Evolutionary conservation across 257 asterid genomes (phyloP), one percentile per base, ranked within the genome.

Genomic region (Penstemon davidsonii): DNA sequence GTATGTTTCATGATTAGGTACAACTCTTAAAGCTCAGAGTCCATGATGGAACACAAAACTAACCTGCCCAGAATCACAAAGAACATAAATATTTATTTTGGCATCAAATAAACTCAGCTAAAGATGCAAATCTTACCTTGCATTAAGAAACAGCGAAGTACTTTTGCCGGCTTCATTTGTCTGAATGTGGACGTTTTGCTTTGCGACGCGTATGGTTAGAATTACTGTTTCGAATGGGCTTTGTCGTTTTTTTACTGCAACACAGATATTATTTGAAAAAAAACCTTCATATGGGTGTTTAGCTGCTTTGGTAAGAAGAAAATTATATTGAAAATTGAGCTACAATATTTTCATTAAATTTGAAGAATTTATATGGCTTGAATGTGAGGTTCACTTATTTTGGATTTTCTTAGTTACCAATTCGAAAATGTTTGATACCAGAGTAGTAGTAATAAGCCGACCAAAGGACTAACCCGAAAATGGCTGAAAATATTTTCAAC

Each of bases 161-260:
- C 66, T 43, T 55, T 54, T 46, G 49, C 69, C 43, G 62, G 73
- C 38, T 71, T 80, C 57, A 81, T 71, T 77, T 81, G 55, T 76
- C 84, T 5, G 87, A 39, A 60, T 79, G 87, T 15, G 64, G 80
- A 68, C 87, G 82, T 68, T 82, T 82, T 53, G 79, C 84, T 69
- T 79, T 82, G 78, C 84, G 84, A 37, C 84, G 84, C 42, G 82
- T 25, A 61, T 64, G 67, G 75, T 55, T 63, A 33, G 84, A 15
- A 66, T 73, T 74, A 55, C 77, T 66, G 45, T 45, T 69, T 44
- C 83, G 66, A 13, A 50, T 15, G 42, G 76, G 76, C 82, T 64
- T 79, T 50, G 9, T 73, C 4, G 75, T 43, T 76, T 76, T 79
- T 64, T 70, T 82, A 37, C 87, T 82, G 87, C 71, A 66, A 46